These are phyloP conservation scores for Globisporangium perplexum DNA, from an alignment of 352 stramenopile species.

Conservation along the genomic window DNA sequence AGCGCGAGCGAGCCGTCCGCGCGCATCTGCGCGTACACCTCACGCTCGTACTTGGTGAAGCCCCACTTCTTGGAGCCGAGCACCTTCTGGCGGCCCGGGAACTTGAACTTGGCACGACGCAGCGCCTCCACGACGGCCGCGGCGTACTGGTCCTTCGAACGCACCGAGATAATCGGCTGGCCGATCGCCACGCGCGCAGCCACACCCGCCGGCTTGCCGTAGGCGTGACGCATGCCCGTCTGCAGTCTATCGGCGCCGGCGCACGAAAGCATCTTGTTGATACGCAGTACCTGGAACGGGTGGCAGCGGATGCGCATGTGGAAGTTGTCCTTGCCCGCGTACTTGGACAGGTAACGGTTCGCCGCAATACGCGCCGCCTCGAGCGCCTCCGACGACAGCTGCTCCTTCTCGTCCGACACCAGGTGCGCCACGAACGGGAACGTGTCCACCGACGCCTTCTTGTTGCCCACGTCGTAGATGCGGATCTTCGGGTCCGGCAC, in stretches of 20 bases:
- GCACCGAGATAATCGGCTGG: slow-evolving; percentile 97
- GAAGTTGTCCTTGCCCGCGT: slow-evolving; percentile 98
- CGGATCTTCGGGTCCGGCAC: slow-evolving; percentile 96
- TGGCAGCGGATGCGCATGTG: slow-evolving; percentile 99
- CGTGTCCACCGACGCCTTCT: slow-evolving; percentile 96
- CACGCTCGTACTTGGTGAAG: slow-evolving; percentile 98
- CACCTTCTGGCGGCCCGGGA: slow-evolving; percentile 99
- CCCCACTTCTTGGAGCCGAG: slow-evolving; percentile 99
- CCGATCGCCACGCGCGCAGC: slow-evolving; percentile 98
- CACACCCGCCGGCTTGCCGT: slow-evolving; percentile 98
- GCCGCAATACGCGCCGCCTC: slow-evolving; percentile 98
- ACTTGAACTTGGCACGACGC: slow-evolving; percentile 99
- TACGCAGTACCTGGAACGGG: slow-evolving; percentile 99
- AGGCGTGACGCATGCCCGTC: slow-evolving; percentile 99
- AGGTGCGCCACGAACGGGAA: slow-evolving; percentile 99
- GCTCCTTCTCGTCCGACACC: slow-evolving; percentile 91
- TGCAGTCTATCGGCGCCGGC: slow-evolving; percentile 98
- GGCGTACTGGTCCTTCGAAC: slow-evolving; percentile 95
- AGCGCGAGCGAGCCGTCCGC: slow-evolving; percentile 91
- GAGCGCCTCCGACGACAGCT: slow-evolving; percentile 96
- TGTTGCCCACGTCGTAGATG: slow-evolving; percentile 99
- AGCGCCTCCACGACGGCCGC: slow-evolving; percentile 95
- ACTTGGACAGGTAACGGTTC: slow-evolving; percentile 99
- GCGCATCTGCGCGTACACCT: slow-evolving; percentile 96
- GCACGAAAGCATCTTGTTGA: slow-evolving; percentile 99